Conservation (phyloP, 306 rosid genomes). For the Dicorynia guianensis region DNA sequence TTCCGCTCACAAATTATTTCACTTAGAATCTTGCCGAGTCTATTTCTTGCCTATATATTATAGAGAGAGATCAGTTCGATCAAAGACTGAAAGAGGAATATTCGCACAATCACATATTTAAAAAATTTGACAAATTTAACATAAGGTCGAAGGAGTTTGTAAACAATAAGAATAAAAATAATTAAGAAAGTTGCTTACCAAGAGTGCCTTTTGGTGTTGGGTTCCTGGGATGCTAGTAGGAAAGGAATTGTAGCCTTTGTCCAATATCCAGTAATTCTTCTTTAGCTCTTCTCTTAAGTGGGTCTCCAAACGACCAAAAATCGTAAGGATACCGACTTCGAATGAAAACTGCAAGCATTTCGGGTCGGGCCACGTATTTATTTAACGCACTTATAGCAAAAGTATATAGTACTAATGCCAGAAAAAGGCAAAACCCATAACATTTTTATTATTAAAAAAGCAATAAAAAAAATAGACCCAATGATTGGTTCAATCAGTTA, state of each 20-base stretch:
- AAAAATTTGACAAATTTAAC: not conserved
- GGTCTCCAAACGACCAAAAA: slow-evolving; percentile 67
- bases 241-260: slow-evolving; percentile 85
- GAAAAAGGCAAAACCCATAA: slow-evolving; percentile 14
- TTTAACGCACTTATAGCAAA: not conserved
- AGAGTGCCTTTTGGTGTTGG: slow-evolving; percentile 70
- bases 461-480: slow-evolving; percentile 23
- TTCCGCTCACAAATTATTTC: slow-evolving; percentile 71
- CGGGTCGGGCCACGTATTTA: slow-evolving; percentile 28
- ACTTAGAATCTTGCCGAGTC: slow-evolving; percentile 62
- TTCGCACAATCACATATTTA: not conserved
- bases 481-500: slow-evolving; percentile 21
- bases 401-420: not conserved
- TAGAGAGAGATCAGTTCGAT: too few relatives aligned
- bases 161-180: too few relatives aligned
- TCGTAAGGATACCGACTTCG: slow-evolving; percentile 79
- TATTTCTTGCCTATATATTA: slow-evolving; percentile 68
- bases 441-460: slow-evolving; percentile 18
- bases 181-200: slow-evolving; percentile 41
- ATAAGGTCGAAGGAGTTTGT: not conserved
- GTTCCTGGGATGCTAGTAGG: slow-evolving; percentile 79
- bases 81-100: not conserved
- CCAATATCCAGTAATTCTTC: slow-evolving; percentile 63
- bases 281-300: slow-evolving; percentile 64
- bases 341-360: slow-evolving; percentile 72